Base-by-base conservation (phyloP, 306 rosid genomes). In the Quillaja saponaria region DNA sequence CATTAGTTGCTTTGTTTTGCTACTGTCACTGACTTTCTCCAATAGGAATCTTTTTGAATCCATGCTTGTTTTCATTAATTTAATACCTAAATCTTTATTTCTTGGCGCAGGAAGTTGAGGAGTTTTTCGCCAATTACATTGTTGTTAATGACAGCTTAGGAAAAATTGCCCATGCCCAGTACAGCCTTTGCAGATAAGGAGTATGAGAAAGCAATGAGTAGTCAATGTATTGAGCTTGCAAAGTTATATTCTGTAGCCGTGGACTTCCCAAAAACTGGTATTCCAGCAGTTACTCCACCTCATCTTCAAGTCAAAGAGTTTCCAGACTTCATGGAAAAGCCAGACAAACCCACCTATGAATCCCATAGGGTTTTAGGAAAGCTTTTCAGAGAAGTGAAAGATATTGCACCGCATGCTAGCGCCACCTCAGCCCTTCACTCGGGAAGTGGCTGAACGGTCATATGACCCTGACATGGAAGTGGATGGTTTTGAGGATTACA, bases 291-390 rank as follows among this genome's bases (percentile, higher is more conserved):
- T 13, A 67, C 87, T 18, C 90, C 94, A 7, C 64, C 1, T 5
- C 66, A 75, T 2, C 85, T 87, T 10, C 68, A 62, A 10, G 84
- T 57, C 55, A 65, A 83, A 20, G 78, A 81, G 31, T 90, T 60
- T 76, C 96, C 96, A 12, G 95, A 90, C 70, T 90, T 90, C 80
- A 83, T 90, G 96, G 96, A 90, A 35, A 90, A 85, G 63, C 78
- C 63, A 2, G 72, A 80, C 60, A 90, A 58, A 65, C 66, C 77
- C 48, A 75, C 78, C 21, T 85, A 90, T 41, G 46, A 49, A 37
- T 90, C 97, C n/a, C 5, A 3, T 1, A 85, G 63, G 60, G 91
- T 87, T 57, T 78, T 90, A 1, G 97, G 96, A 71, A 78, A 74
- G 64, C 97, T 91, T 55, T 90, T 69, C 58, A 84, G 85, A 8